Evolutionary conservation across 2,329 filamentous ascomycete species (phyloP).

Genomic region (Monosporascus sp.): DNA sequence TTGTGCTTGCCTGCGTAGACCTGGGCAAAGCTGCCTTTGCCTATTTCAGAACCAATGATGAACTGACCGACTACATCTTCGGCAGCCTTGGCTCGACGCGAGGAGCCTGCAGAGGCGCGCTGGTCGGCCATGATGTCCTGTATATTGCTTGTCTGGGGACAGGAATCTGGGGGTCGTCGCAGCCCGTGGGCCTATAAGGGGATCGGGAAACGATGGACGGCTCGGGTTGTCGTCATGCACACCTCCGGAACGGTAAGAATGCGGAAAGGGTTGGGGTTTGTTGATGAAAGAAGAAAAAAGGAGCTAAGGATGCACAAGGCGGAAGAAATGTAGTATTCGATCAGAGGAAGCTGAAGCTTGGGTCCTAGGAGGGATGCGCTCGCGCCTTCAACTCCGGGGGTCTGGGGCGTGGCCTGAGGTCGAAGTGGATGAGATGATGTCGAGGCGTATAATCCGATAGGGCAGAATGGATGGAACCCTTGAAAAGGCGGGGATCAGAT

Average conservation of each 20-base stretch:
- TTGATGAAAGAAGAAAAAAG: slow-evolving; percentile 5
- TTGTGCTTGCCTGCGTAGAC: slow-evolving; percentile 85
- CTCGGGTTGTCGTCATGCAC: slow-evolving; percentile 27
- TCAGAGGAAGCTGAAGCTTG: not conserved
- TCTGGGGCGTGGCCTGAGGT: too few species aligned
- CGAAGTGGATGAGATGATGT: slow-evolving; percentile 1
- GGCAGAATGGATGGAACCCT: not conserved
- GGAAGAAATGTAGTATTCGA: slow-evolving; percentile 9
- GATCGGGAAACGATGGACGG: slow-evolving; percentile 16
- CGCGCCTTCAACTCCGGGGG: not conserved
- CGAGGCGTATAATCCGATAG: slow-evolving; percentile 1
- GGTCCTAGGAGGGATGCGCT: slow-evolving; percentile 3
- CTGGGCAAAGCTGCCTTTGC: slow-evolving; percentile 94
- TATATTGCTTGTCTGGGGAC: slow-evolving; percentile 24
- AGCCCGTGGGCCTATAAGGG: slow-evolving; percentile 28
- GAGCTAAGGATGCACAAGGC: slow-evolving; percentile 17
- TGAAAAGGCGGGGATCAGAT: not conserved
- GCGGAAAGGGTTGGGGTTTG: slow-evolving; percentile 10
- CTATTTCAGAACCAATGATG: slow-evolving; percentile 80
- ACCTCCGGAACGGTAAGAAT: slow-evolving; percentile 14
- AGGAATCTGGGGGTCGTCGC: slow-evolving; percentile 23
- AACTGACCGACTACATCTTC: slow-evolving; percentile 64
- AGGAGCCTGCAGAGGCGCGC: slow-evolving; percentile 20
- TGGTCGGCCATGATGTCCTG: slow-evolving; percentile 29
- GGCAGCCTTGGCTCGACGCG: slow-evolving; percentile 30